A percentile compares a stretch with the other conserved stretches of the same genome.
Conservation (phyloP, 202 grass and related monocot species). For the Panicum hallii region DNA sequence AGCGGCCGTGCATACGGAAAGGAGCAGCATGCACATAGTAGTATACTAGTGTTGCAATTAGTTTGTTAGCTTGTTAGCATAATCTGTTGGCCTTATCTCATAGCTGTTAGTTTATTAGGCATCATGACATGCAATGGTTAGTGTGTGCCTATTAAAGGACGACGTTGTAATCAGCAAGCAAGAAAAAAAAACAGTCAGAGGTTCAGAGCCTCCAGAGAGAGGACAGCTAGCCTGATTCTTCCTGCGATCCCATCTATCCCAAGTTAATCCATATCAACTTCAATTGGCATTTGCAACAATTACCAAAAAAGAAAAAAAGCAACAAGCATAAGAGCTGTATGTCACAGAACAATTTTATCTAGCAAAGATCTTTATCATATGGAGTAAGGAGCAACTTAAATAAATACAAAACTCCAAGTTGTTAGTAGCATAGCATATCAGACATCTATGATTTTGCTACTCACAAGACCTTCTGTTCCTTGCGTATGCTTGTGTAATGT, state of each 20-base stretch:
- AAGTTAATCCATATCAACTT: too few relatives aligned
- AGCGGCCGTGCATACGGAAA: too few relatives aligned
- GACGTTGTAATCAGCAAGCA: too few relatives aligned
- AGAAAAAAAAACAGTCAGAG: too few relatives aligned
- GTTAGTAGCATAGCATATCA: not conserved
- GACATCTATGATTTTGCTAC: conserved; percentile 20
- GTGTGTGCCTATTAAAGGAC: not conserved
- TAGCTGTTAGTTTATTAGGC: not conserved
- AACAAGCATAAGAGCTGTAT: not conserved
- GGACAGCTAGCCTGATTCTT: too few relatives aligned
- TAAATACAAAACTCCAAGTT: not conserved
- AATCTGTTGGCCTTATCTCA: not conserved
- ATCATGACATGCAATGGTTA: not conserved
- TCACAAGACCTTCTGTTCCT: not conserved
- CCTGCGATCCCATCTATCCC: too few relatives aligned
- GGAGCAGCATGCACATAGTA: too few relatives aligned
- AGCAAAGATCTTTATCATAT: not conserved
- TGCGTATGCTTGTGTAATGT: conserved; percentile 17
- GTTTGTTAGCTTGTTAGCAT: not conserved
- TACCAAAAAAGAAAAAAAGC: not conserved
- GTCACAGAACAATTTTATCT: not conserved
- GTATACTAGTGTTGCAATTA: not conserved
- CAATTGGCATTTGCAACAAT: not conserved
- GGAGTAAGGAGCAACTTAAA: conserved; percentile 1
- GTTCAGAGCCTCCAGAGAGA: too few relatives aligned